These are phyloP conservation scores for Zygosaccharomyces rouxii DNA, from an alignment of 805 yeast genomes.

Conservation along the genomic window DNA sequence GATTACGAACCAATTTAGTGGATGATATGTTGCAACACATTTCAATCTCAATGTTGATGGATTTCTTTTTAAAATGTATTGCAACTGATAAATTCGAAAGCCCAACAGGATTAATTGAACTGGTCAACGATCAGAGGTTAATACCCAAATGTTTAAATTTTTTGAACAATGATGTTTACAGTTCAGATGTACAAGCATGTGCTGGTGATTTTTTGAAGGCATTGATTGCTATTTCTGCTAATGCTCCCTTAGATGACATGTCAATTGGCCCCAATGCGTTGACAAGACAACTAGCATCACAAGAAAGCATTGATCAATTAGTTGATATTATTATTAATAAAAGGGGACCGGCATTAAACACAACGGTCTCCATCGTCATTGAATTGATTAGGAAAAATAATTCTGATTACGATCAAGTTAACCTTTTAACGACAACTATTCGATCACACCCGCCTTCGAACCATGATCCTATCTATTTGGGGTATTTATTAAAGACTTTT, in stretches of 20 bases:
- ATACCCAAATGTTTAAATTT: constrained; percentile 66
- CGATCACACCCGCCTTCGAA: constrained; percentile 85
- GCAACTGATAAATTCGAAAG: constrained; percentile 87
- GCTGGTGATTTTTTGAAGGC: constrained; percentile 94
- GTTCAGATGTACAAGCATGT: constrained; percentile 73
- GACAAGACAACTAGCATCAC: constrained; percentile 80
- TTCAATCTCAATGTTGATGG: constrained; percentile 88
- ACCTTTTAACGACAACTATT: constrained; percentile 66
- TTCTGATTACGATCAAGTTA: constrained; percentile 87
- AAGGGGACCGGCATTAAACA: constrained; percentile 78
- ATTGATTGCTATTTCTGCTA: constrained; percentile 89
- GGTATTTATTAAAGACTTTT: constrained; percentile 71
- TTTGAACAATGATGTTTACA: constrained; percentile 52
- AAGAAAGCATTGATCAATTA: constrained; percentile 54
- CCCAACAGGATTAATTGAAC: constrained; percentile 83
- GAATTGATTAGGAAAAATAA: constrained; percentile 93
- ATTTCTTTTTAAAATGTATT: constrained; percentile 78
- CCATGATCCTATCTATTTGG: constrained; percentile 87
- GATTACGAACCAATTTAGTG: constrained; percentile 51
- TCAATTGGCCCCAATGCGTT: constrained; percentile 93
- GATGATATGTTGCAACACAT: constrained; percentile 68
- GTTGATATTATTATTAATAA: constrained; percentile 62
- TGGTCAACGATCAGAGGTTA: constrained; percentile 66
- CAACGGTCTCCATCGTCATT: constrained; percentile 87
- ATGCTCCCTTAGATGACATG: constrained; percentile 69